Base-by-base conservation (phyloP, 1,284 basidiomycete genomes). In the Fomitopsis pinicola region DNA sequence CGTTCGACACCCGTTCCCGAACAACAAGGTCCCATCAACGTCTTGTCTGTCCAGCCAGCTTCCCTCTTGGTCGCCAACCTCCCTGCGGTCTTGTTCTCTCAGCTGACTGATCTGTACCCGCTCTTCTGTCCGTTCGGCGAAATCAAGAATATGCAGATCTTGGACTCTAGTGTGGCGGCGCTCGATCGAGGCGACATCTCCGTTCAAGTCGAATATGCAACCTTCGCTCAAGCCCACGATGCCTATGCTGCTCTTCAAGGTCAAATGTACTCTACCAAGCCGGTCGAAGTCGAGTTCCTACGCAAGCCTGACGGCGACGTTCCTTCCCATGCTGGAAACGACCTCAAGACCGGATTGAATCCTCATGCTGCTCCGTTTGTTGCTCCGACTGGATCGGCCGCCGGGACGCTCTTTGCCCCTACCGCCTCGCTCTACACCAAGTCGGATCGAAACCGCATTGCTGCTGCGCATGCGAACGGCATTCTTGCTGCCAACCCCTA, bases 81-180 rank as follows among this genome's bases (percentile, higher is more conserved):
- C 63, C 86, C 89, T 50, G 78, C 80, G 44, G 66, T 89, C 55
- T 72, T 91, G 38, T 91, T 91, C 72, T 84, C 86, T 62, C 81
- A 87, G 64, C 72, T 78, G 59, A 78, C 82, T 57, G 89, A 91
- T 70, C 73, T 91, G 62, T 80, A 86, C 55, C 88, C 89, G n/a
- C 77, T 91, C 46, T 80, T 92, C 60, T 83, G 79, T 71, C 89
- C 89, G 22, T 91, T 88, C 68, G 89, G 89, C 36, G 76, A 78
- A 30, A 82, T 91, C 68, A 85, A 85, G 68, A 80, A 81, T 59
- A 78, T 91, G 55, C 75, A 77, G 59, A 72, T 82, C 54, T 59
- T 82, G 15, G 68, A 71, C 26, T 54, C 68, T 58, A 63, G 69
- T 30, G 42, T 70, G 14, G 62, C 67, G 35, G 73, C 78, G 55